phyloP scores from a whole-genome alignment of 768 basidiomycete species.

The Hysterangium stoloniferum region DNA sequence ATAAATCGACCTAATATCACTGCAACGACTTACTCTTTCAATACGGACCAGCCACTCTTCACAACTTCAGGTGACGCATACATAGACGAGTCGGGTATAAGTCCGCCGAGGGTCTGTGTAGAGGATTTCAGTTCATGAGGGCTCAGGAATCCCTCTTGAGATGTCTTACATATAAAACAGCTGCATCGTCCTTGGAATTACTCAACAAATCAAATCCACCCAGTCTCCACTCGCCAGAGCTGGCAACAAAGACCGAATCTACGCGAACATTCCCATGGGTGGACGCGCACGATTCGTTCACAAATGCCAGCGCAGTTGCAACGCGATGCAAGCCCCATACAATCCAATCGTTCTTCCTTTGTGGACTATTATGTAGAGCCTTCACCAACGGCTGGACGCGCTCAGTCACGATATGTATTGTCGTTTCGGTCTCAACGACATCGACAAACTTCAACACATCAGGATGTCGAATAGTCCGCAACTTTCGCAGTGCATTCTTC shows the following conservation, averaged over 20 bases:
- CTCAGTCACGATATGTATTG: constrained; percentile 91
- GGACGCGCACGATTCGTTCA: constrained; percentile 76
- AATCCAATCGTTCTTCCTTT: constrained; percentile 78
- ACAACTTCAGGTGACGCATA: constrained; percentile 82
- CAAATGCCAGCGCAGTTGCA: constrained; percentile 80
- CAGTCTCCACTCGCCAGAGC: constrained; percentile 93
- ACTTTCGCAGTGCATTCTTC: constrained; percentile 82
- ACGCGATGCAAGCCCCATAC: constrained; percentile 91
- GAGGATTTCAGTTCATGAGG: constrained; percentile 10
- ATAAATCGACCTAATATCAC: constrained; percentile 21
- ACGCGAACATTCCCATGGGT: constrained; percentile 75
- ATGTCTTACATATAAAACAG: constrained; percentile 71
- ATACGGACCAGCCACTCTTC: constrained; percentile 72
- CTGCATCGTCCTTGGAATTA: constrained; percentile 68
- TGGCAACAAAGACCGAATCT: constrained; percentile 82
- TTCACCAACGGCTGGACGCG: constrained; percentile 69
- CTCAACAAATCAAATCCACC: constrained; percentile 92
- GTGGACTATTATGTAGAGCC: constrained; percentile 48
- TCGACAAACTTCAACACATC: constrained; percentile 96
- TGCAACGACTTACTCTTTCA: constrained; percentile 69
- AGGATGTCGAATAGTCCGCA: constrained; percentile 88
- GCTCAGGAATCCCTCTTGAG: constrained; percentile 14
- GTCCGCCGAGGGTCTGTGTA: constrained; percentile 56
- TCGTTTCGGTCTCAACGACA: constrained; percentile 79
- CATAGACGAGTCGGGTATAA: constrained; percentile 50